Percentiles rank a stretch among this genome's conserved stretches.
phyloP scores from a whole-genome alignment of 805 yeast genomes.

The Saccharomycopsis fibuligera region DNA sequence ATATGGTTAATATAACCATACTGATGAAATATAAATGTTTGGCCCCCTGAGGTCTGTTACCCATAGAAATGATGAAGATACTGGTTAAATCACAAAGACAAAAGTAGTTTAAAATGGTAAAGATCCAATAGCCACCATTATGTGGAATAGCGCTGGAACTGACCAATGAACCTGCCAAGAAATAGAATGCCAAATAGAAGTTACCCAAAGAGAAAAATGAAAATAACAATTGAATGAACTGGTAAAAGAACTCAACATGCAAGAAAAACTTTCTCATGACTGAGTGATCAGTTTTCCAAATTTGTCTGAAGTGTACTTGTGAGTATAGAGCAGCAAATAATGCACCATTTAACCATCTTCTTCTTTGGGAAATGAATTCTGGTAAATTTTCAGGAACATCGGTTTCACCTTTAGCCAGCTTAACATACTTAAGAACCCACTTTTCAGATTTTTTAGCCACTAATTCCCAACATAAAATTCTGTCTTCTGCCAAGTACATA shows the following conservation, averaged over 20 bases:
- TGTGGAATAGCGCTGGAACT: conserved; percentile 44
- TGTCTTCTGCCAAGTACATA: conserved; percentile 95
- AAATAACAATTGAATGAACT: conserved; percentile 70
- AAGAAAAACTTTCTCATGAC: conserved; percentile 69
- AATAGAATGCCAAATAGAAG: conserved; percentile 87
- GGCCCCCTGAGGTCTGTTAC: conserved; percentile 97
- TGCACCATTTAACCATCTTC: conserved; percentile 98
- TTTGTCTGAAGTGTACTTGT: conserved; percentile 74
- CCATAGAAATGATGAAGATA: conserved; percentile 90
- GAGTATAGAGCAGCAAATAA: conserved; percentile 93
- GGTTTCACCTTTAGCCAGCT: conserved; percentile 91
- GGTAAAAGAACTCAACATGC: conserved; percentile 86
- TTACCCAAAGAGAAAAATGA: conserved; percentile 91
- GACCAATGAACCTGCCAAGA: conserved; percentile 80
- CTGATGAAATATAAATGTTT: conserved; percentile 66
- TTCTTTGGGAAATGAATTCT: conserved; percentile 92
- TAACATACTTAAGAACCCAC: conserved; percentile 89
- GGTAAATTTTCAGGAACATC: conserved; percentile 94
- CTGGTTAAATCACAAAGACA: conserved; percentile 77
- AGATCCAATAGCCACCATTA: conserved; percentile 75
- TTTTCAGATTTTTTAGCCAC: conserved; percentile 77
- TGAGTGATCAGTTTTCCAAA: conserved; percentile 88
- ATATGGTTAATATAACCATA: conserved; percentile 65
- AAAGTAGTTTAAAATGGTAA: conserved; percentile 79
- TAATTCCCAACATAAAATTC: conserved; percentile 93